A percentile compares a stretch with the other conserved stretches of the same genome.
Conservation (phyloP, 2,329 filamentous ascomycete species). For the Beauveria brongniartii region DNA sequence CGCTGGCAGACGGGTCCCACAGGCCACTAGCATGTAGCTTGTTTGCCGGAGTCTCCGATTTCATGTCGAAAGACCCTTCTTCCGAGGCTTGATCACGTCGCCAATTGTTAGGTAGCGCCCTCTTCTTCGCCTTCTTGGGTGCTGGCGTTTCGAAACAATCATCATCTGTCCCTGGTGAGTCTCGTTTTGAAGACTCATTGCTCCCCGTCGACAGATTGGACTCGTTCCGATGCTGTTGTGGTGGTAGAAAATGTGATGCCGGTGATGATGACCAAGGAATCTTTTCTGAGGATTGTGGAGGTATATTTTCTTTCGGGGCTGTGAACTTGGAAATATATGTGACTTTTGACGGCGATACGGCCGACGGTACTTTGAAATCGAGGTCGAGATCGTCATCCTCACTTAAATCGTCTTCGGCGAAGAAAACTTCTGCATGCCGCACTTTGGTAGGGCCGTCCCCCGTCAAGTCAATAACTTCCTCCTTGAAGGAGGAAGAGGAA, state of each 20-base stretch:
- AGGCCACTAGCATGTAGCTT: slow-evolving; percentile 26
- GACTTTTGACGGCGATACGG: slow-evolving; percentile 27
- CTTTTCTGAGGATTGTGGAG: slow-evolving; percentile 23
- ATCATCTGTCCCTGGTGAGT: slow-evolving; percentile 25
- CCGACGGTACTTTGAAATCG: slow-evolving; percentile 53
- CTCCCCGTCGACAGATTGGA: slow-evolving; percentile 16
- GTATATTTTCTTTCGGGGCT: slow-evolving; percentile 18
- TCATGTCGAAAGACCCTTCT: slow-evolving; percentile 23
- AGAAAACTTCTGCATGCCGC: slow-evolving; percentile 39
- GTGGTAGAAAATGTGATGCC: slow-evolving; percentile 36
- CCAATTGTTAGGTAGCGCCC: slow-evolving; percentile 47
- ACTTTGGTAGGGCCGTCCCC: slow-evolving; percentile 20
- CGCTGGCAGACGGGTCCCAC: slow-evolving; percentile 70
- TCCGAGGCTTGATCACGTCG: slow-evolving; percentile 28
- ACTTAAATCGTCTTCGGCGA: slow-evolving; percentile 78
- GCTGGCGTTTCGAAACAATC: slow-evolving; percentile 18
- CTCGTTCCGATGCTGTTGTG: slow-evolving; percentile 17
- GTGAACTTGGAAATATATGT: slow-evolving; percentile 16
- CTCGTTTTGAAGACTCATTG: slow-evolving; percentile 33
- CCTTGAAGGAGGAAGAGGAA: slow-evolving; percentile 37
- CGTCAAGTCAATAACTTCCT: slow-evolving; percentile 28
- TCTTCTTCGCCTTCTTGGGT: slow-evolving; percentile 45
- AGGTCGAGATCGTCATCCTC: slow-evolving; percentile 72
- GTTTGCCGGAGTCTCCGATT: slow-evolving; percentile 14
- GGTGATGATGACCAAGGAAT: slow-evolving; percentile 70